Conservation (phyloP, 306 rosid genomes). For the Sophora flavescens region DNA sequence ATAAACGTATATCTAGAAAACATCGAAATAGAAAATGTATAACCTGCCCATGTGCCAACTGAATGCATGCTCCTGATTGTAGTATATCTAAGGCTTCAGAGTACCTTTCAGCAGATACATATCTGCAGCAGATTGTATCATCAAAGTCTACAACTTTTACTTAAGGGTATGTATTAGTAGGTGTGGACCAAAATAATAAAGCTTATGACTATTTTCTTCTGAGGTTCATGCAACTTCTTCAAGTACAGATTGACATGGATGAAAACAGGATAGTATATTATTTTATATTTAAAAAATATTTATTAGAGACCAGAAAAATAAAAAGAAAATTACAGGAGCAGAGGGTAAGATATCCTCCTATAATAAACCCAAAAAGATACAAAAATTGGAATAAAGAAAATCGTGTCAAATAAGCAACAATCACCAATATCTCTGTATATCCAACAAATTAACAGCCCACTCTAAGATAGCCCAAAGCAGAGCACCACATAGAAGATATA, state of each 20-base stretch:
- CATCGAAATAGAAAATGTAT: slow-evolving; percentile 32
- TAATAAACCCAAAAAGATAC: background rate
- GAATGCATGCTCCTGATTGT: slow-evolving; percentile 89
- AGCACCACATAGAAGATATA: no score
- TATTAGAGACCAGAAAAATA: background rate
- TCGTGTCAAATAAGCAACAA: background rate
- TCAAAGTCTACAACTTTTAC: slow-evolving; percentile 40
- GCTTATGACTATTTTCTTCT: background rate
- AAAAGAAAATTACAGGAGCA: background rate
- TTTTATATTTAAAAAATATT: background rate
- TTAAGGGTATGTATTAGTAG: background rate
- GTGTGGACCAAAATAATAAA: slow-evolving; percentile 13
- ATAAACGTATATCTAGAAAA: slow-evolving; percentile 32
- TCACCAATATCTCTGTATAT: no score
- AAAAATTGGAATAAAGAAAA: background rate
- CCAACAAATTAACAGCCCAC: no score
- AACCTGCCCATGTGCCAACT: slow-evolving; percentile 84
- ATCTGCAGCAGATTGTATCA: slow-evolving; percentile 64
- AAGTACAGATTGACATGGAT: slow-evolving; percentile 11
- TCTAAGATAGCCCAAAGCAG: no score
- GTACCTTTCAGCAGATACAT: slow-evolving; percentile 73
- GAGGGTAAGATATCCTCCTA: background rate
- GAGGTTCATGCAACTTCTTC: slow-evolving; percentile 31
- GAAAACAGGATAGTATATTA: background rate
- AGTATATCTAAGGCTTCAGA: slow-evolving; percentile 87